phyloP scores from a whole-genome alignment of 805 yeast species.

The Saturnispora mendoncae region DNA sequence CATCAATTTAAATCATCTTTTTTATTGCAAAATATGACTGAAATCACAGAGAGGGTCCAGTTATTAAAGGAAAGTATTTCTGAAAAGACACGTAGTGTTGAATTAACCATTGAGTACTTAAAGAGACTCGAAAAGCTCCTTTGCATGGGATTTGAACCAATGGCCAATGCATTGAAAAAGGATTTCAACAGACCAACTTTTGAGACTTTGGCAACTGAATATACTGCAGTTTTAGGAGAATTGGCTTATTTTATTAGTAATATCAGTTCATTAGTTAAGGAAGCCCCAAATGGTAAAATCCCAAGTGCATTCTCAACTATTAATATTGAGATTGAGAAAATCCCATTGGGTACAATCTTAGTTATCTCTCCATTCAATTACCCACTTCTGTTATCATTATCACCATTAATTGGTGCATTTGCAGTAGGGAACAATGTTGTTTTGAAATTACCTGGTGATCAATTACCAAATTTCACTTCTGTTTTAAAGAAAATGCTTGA shows the following conservation, averaged over 20 bases:
- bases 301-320: constrained; percentile 29
- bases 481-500: constrained; percentile 49
- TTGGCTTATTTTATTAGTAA: constrained; percentile 48
- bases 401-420: constrained; percentile 69
- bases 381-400: constrained; percentile 55
- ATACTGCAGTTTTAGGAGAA: constrained; percentile 43
- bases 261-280: constrained; percentile 54
- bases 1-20: no score
- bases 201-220: constrained; percentile 59
- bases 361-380: constrained; percentile 76
- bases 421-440: constrained; percentile 81
- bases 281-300: constrained; percentile 32
- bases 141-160: constrained; percentile 25
- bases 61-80: neutral
- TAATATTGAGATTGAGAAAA: constrained; percentile 27
- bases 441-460: constrained; percentile 62
- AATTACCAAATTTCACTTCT: constrained; percentile 51
- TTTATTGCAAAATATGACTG: no score
- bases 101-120: constrained; percentile 1
- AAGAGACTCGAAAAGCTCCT: constrained; percentile 1
- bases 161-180: constrained; percentile 47
- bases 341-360: constrained; percentile 57
- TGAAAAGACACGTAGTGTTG: constrained; percentile 1
- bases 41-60: neutral
- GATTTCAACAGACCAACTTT: constrained; percentile 61